phyloP scores from a whole-genome alignment of 345 rosid species.

The Linum lewisii region DNA sequence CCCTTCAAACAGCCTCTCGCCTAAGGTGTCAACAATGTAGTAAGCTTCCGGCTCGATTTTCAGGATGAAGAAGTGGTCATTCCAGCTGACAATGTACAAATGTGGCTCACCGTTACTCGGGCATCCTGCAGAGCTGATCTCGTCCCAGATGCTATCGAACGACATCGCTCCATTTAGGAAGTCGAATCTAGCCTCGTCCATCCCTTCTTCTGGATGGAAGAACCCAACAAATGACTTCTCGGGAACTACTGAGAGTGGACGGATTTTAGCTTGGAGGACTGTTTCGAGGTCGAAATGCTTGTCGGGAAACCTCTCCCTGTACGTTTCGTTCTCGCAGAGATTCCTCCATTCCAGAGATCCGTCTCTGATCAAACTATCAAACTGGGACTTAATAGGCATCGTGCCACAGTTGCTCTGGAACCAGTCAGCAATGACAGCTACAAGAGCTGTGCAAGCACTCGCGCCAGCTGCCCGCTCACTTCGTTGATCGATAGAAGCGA shows the following conservation, averaged over 20 bases:
- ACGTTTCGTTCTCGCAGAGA: constrained; percentile 43
- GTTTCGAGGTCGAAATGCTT: constrained; percentile 70
- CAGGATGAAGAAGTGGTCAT: constrained; percentile 59
- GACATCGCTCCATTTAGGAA: constrained; percentile 61
- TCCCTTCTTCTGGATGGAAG: constrained; percentile 50
- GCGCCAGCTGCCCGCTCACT: constrained; percentile 65
- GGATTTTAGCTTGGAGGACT: constrained; percentile 44
- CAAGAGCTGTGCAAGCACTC: constrained; percentile 70
- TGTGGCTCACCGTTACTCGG: constrained; percentile 13
- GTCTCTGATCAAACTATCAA: constrained; percentile 50
- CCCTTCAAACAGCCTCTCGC: constrained; percentile 61
- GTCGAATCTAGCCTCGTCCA: constrained; percentile 42
- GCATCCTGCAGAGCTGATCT: no score
- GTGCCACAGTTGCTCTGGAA: constrained; percentile 38
- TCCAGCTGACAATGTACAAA: constrained; percentile 61
- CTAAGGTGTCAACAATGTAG: constrained; percentile 56
- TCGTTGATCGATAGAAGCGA: constrained; percentile 63
- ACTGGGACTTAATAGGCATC: constrained; percentile 53
- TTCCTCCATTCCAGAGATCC: constrained; percentile 65
- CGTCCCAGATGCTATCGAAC: constrained; percentile 61
- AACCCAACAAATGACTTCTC: constrained; percentile 54
- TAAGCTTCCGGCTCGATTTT: constrained; percentile 55
- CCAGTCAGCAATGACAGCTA: constrained; percentile 56
- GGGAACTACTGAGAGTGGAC: constrained; percentile 31
- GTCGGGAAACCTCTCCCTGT: constrained; percentile 44